Conservation (phyloP, 129 eudicot species). For the Cynara cardunculus region DNA sequence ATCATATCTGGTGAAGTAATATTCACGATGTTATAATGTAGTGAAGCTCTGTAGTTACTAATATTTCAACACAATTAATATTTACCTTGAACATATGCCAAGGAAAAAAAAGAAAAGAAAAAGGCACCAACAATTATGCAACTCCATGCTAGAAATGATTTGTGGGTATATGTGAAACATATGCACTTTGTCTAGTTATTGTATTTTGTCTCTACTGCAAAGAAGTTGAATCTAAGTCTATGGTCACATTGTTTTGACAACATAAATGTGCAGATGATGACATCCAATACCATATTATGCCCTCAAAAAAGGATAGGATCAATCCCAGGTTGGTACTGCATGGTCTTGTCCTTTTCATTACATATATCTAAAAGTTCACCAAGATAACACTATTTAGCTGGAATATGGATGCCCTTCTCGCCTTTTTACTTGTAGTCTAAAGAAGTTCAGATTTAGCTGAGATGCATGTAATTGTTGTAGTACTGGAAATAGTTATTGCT, state of each 20-base stretch:
- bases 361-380: background rate
- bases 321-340: conserved; percentile 65
- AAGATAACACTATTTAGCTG: background rate
- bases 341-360: background rate
- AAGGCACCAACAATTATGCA: background rate
- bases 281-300: conserved; percentile 22
- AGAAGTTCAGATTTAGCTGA: background rate
- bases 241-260: conserved; percentile 15
- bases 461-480: background rate
- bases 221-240: background rate
- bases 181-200: background rate
- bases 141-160: conserved; percentile 2
- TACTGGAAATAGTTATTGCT: background rate
- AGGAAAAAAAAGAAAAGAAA: background rate
- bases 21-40: background rate
- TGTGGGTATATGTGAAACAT: conserved; percentile 4
- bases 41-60: background rate
- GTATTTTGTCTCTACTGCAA: background rate
- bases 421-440: background rate
- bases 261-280: conserved; percentile 55
- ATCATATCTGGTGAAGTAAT: background rate
- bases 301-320: conserved; percentile 52
- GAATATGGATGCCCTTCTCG: background rate
- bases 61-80: background rate
- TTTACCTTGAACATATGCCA: background rate